These are phyloP conservation scores for Brettanomyces anomalus DNA, from an alignment of 805 yeast genomes.

Conservation along the genomic window DNA sequence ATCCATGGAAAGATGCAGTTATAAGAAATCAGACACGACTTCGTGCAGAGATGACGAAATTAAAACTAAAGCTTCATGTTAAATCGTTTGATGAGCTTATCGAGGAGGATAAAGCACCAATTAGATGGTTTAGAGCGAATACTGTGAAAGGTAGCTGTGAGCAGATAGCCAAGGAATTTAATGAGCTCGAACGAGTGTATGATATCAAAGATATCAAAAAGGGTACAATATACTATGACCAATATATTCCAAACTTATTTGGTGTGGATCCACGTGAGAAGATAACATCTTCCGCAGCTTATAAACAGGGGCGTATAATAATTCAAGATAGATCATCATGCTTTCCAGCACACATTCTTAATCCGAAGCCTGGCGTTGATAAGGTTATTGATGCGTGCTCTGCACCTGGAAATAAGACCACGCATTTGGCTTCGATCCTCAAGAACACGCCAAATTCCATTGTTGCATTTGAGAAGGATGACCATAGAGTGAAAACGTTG, in stretches of 20 bases:
- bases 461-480: slow-evolving; percentile 83
- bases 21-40: slow-evolving; percentile 72
- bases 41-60: slow-evolving; percentile 70
- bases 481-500: slow-evolving; percentile 58
- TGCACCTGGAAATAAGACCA: slow-evolving; percentile 98
- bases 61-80: slow-evolving; percentile 67
- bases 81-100: slow-evolving; percentile 43
- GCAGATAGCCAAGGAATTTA: slow-evolving; percentile 32
- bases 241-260: slow-evolving; percentile 62
- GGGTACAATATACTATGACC: slow-evolving; percentile 66
- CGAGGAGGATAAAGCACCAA: slow-evolving; percentile 57
- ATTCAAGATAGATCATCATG: slow-evolving; percentile 97
- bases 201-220: slow-evolving; percentile 31
- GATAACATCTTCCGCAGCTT: slow-evolving; percentile 58
- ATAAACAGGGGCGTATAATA: slow-evolving; percentile 68
- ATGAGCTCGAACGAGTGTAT: slow-evolving; percentile 37
- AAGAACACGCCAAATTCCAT: slow-evolving; percentile 35
- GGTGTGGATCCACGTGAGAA: slow-evolving; percentile 76
- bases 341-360: slow-evolving; percentile 82
- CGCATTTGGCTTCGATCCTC: slow-evolving; percentile 73
- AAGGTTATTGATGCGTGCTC: slow-evolving; percentile 87
- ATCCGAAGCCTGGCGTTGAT: slow-evolving; percentile 46
- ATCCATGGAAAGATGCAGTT: slow-evolving; percentile 74
- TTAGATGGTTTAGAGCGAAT: slow-evolving; percentile 76
- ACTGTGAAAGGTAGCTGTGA: slow-evolving; percentile 40